Evolutionary conservation across 306 rosid species (phyloP).

Genomic region (Medicago ruthenica): DNA sequence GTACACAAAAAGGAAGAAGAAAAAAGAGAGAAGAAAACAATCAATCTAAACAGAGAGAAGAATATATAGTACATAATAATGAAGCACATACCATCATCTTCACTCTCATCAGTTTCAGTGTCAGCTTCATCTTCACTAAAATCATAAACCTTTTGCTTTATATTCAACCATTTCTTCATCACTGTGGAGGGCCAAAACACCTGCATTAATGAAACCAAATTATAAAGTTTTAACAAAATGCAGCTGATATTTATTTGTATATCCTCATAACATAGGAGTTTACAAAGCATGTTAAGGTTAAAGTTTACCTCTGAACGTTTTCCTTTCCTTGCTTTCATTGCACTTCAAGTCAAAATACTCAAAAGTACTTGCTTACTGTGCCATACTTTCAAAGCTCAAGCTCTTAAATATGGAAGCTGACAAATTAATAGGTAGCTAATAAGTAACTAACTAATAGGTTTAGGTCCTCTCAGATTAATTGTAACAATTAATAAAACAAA

Average conservation of each 20-base stretch:
- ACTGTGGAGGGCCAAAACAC: slow-evolving; percentile 90
- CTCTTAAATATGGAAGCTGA: slow-evolving; percentile 56
- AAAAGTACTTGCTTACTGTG: slow-evolving; percentile 31
- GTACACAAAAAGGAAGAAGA: not conserved
- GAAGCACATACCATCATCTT: slow-evolving; percentile 76
- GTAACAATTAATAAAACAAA: not conserved
- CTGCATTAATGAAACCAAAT: slow-evolving; percentile 54
- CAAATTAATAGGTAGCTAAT: not conserved
- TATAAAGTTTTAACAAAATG: slow-evolving; percentile 27
- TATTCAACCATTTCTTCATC: slow-evolving; percentile 95
- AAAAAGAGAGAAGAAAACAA: not conserved
- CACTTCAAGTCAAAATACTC: slow-evolving; percentile 41
- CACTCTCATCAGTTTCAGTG: slow-evolving; percentile 91
- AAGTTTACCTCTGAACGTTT: slow-evolving; percentile 76
- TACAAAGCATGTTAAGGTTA: slow-evolving; percentile 13
- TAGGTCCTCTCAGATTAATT: no score
- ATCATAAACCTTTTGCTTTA: slow-evolving; percentile 79
- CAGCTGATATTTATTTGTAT: not conserved
- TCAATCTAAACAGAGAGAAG: not conserved
- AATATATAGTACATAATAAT: not conserved
- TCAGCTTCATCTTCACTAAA: slow-evolving; percentile 95
- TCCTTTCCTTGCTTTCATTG: slow-evolving; percentile 72
- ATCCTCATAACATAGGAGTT: slow-evolving; percentile 24
- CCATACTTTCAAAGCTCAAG: slow-evolving; percentile 42
- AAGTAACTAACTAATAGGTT: no score